phyloP scores from a whole-genome alignment of 2,329 filamentous ascomycete genomes.

The Xylaria arbuscula region DNA sequence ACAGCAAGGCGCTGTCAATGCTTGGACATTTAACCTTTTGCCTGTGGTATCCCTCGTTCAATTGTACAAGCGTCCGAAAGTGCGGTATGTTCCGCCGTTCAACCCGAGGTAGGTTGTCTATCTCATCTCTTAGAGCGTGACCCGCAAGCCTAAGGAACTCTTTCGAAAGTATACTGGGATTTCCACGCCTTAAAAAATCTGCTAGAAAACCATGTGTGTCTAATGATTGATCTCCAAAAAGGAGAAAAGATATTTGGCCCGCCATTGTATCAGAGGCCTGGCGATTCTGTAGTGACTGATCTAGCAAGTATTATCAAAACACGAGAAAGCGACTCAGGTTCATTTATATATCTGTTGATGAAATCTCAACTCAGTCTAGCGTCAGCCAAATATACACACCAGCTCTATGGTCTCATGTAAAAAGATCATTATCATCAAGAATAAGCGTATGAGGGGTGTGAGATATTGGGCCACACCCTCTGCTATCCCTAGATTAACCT shows the following conservation, averaged over 20 bases:
- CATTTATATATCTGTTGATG: conserved; percentile 48
- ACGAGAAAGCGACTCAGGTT: conserved; percentile 38
- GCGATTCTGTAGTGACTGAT: conserved; percentile 36
- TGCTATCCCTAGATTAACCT: conserved; percentile 42
- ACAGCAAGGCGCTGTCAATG: conserved; percentile 73
- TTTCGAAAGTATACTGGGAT: conserved; percentile 64
- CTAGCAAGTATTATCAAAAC: conserved; percentile 38
- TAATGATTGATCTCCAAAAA: conserved; percentile 78
- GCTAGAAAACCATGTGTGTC: conserved; percentile 73
- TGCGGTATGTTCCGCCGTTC: conserved; percentile 69
- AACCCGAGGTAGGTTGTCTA: conserved; percentile 65
- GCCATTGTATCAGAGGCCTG: conserved; percentile 53
- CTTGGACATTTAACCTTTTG: conserved; percentile 68
- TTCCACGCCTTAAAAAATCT: conserved; percentile 59
- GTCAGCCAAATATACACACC: conserved; percentile 46
- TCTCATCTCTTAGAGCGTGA: conserved; percentile 69
- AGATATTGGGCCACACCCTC: conserved; percentile 43
- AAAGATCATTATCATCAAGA: conserved; percentile 32
- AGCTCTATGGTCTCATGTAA: conserved; percentile 41
- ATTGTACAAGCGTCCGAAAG: conserved; percentile 71
- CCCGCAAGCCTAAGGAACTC: conserved; percentile 70
- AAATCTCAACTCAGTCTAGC: conserved; percentile 34
- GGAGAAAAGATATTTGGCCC: conserved; percentile 65
- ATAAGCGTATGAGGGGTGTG: conserved; percentile 36
- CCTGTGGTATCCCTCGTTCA: conserved; percentile 72